phyloP scores from a whole-genome alignment of 1,284 basidiomycete species.

The Leucoagaricus sp. region DNA sequence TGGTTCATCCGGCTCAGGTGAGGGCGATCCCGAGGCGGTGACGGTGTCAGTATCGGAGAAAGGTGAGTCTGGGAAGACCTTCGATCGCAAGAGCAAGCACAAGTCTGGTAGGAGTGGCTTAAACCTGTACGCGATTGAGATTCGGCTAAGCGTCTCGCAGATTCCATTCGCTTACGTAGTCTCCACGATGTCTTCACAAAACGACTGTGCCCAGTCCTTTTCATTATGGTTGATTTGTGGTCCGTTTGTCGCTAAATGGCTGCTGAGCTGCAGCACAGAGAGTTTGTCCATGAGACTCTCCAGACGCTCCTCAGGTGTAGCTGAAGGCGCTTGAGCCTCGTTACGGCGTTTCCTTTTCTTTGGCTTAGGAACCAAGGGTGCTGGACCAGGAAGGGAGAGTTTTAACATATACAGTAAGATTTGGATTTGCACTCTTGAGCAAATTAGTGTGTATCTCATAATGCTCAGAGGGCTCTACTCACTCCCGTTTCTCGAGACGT shows the following conservation, averaged over 20 bases:
- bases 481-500: slow-evolving; percentile 74
- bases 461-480: slow-evolving; percentile 29
- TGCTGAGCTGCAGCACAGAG: slow-evolving; percentile 71
- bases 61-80: slow-evolving; percentile 63
- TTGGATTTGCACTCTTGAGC: slow-evolving; percentile 65
- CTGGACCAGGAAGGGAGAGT: slow-evolving; percentile 55
- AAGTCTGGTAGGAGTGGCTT: slow-evolving; percentile 50
- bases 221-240: slow-evolving; percentile 28
- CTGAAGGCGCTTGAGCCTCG: slow-evolving; percentile 18
- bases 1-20: not conserved
- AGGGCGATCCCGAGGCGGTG: slow-evolving; percentile 13
- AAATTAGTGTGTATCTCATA: not conserved
- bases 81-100: slow-evolving; percentile 61
- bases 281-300: slow-evolving; percentile 78
- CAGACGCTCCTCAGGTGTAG: slow-evolving; percentile 50
- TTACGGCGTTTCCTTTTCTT: slow-evolving; percentile 40
- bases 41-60: slow-evolving; percentile 47
- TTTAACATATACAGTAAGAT: slow-evolving; percentile 67
- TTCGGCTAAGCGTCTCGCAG: not conserved
- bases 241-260: slow-evolving; percentile 33
- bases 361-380: slow-evolving; percentile 29
- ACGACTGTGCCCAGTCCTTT: slow-evolving; percentile 72
- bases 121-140: slow-evolving; percentile 48
- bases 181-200: slow-evolving; percentile 66
- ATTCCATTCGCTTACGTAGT: slow-evolving; percentile 46